Base-by-base conservation (phyloP, 306 rosid genomes). In the Cucurbita moschata region DNA sequence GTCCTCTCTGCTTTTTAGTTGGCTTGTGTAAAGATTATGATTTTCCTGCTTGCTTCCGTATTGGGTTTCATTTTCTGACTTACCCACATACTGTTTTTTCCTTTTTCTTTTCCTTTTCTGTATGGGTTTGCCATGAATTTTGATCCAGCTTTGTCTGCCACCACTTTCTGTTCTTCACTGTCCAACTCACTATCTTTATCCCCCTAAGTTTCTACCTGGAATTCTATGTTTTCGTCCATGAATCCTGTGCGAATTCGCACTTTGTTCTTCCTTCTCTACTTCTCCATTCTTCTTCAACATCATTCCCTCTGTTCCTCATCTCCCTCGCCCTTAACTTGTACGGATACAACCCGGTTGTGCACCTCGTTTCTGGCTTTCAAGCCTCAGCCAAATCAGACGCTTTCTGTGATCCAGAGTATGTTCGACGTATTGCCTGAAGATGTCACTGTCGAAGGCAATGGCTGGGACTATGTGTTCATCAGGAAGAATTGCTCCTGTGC, bases 401-500 rank as follows among this genome's bases (percentile, higher is more conserved):
- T 89, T 4, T 75, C 84, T 13, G 78, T 87, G 81, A 75, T 94
- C 68, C 83, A 85, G 66, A 89, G 96, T 83, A 91, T 94, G 97
- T 94, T 94, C 80, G 99, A 94, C 82, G 92, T 91, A 18, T 75
- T 91, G 51, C 92, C 88, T 1, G 66, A 70, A 47, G 99, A 95
- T 76, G 81, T 95, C 53, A 88, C 96, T 18, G 86, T 85, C 40
- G 99, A 94, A 79, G 88, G 92, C 44, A 84, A 77, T 75, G 89
- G 85, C 10, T 75, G 82, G 81, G 87, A 84, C 40, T 86, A 89
- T 66, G 73, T 88, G 49, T 91, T 91, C 78, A 76, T 95, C 1
- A 87, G 77, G 78, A 95, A 95, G 78, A 95, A 91, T 79, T 95
- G 99, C 73, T 95, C 99, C 16, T 95, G 99, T 75, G 85, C 86